Conservation (phyloP, 495 filamentous ascomycete species). For the Penicillium atrosanguineum region DNA sequence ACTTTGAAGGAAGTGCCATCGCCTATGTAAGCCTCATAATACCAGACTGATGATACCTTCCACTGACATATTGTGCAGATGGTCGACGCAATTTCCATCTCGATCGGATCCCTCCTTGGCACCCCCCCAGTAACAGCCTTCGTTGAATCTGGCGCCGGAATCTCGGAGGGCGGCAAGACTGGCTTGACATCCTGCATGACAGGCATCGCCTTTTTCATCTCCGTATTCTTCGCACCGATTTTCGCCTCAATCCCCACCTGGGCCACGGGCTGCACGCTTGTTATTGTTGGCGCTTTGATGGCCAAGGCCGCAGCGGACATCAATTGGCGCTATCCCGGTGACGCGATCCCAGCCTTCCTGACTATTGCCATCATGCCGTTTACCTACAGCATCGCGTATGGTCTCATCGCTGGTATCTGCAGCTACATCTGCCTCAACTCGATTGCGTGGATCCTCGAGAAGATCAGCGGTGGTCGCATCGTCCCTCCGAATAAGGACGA, state of each 20-base stretch:
- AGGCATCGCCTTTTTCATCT: constrained; percentile 78
- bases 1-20: constrained; percentile 75
- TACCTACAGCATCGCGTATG: constrained; percentile 78
- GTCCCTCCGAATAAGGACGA: constrained; percentile 68
- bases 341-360: constrained; percentile 76
- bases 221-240: constrained; percentile 82
- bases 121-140: constrained; percentile 77
- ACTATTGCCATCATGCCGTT: constrained; percentile 85
- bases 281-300: constrained; percentile 82
- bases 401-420: constrained; percentile 74
- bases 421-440: constrained; percentile 70
- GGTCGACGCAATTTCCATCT: constrained; percentile 73
- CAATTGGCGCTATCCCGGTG: constrained; percentile 79
- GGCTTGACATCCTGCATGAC: constrained; percentile 77
- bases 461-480: constrained; percentile 62
- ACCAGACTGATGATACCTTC: not conserved
- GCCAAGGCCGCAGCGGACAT: constrained; percentile 69
- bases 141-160: constrained; percentile 79
- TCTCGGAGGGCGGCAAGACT: constrained; percentile 78
- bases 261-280: constrained; percentile 79
- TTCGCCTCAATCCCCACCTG: constrained; percentile 82
- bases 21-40: constrained; percentile 53
- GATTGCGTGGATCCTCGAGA: constrained; percentile 61
- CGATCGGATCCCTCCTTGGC: constrained; percentile 73
- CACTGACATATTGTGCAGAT: constrained; percentile 31